Percentiles rank a stretch among this genome's conserved stretches.
phyloP scores from a whole-genome alignment of 2,329 filamentous ascomycete genomes.

The Lizonia empirigonia region DNA sequence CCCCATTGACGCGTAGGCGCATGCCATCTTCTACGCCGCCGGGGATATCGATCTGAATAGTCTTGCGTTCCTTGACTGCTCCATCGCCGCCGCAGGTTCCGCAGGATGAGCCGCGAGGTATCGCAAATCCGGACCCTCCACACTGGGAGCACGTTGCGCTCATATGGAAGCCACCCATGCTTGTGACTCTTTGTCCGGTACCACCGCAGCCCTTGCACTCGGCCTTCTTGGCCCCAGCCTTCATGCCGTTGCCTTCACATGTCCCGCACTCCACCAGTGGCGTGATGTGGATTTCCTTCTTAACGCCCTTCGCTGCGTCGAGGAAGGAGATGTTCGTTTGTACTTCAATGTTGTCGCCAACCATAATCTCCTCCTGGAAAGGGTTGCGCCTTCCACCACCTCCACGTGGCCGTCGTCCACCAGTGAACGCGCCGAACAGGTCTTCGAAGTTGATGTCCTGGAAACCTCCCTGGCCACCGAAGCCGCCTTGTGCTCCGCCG shows the following conservation, averaged over 20 bases:
- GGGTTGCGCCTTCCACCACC: conserved; percentile 63
- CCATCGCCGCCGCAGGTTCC: conserved; percentile 79
- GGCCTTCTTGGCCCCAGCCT: conserved; percentile 74
- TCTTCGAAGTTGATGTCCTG: conserved; percentile 96
- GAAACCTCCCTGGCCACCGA: conserved; percentile 75
- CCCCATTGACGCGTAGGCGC: conserved; percentile 81
- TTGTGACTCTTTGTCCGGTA: conserved; percentile 83
- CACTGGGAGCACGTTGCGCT: conserved; percentile 84
- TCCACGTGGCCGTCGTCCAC: conserved; percentile 57
- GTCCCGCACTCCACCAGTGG: conserved; percentile 81
- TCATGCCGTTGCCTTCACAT: conserved; percentile 83
- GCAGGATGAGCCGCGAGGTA: conserved; percentile 83
- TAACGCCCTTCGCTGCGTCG: conserved; percentile 91
- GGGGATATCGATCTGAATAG: conserved; percentile 87
- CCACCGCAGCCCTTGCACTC: conserved; percentile 83
- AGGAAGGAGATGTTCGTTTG: conserved; percentile 92
- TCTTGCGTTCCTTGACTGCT: conserved; percentile 80
- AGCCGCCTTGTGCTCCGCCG: conserved; percentile 54
- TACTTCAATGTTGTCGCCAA: conserved; percentile 96
- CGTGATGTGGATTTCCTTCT: conserved; percentile 84
- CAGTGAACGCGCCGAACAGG: conserved; percentile 85
- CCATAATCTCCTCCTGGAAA: conserved; percentile 79
- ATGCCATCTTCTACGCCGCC: conserved; percentile 97
- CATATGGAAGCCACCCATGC: conserved; percentile 96
- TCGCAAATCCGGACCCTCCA: conserved; percentile 75